Evolutionary conservation across 2,329 filamentous ascomycete species (phyloP), one percentile per base, ranked within the genome.

Genomic region (Plenodomus tracheiphilus): DNA sequence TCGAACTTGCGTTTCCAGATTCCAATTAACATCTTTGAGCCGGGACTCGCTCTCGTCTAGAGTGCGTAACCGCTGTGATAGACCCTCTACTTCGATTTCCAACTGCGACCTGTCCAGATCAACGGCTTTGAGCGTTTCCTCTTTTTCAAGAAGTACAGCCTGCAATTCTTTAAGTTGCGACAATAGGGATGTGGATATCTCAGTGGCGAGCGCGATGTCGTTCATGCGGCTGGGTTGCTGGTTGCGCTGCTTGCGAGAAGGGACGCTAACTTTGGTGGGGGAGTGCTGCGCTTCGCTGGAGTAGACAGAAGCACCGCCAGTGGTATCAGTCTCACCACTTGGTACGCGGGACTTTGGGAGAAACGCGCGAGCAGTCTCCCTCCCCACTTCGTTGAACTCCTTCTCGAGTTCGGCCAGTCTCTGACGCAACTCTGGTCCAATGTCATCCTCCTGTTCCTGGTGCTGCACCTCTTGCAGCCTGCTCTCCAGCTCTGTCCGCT

Each of bases 1-100:
- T 64, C 96, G 94, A 18, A 95, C 82, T 62, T 91, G 89, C 0
- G 92, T 96, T 73, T 99, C 94, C 32, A 99, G 81, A 55, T 89
- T 93, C 94, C 94, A 99, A 70, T 97, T 99, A 73, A 97, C 94
- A 66, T 99, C 94, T 75, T 97, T 97, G 77, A 96, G 96, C 43
- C 90, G 87, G 65, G 95, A 88, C 71, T 99, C 94, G 69, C 89
- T 96, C 74, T 99, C 94, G 62, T 97, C 92, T 35, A 97, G 79
- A 6, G 83, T 82, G 66, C 89, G 88, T 56, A 97, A 78, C 28
- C 91, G 85, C 70, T 95, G 89, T 44, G 87, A 83, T 56, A 95
- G 83, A 2, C 82, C 84, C 69, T 96, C 88, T 0, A 86, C 83
- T 58, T 97, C 92, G 28, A 89, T 82, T 70, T 97, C 92, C 30